Base-by-base conservation (phyloP, 2,329 filamentous ascomycete species). In the Hypoxylon sp. region DNA sequence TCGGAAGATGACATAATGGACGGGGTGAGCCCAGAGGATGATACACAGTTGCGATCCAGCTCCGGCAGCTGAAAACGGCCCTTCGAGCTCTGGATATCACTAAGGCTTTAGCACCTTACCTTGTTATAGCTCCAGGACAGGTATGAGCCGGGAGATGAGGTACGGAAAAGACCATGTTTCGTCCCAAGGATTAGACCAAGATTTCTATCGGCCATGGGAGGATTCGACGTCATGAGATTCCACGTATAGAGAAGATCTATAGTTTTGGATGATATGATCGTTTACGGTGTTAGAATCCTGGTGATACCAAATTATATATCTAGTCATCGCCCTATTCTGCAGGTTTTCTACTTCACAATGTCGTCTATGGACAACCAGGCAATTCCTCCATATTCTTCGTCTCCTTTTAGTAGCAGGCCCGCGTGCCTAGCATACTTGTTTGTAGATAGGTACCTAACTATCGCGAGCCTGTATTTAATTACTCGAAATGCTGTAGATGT, bases 1-100 rank as follows among this genome's bases (percentile, higher is more conserved):
- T 75, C 74, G 12, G 74, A 75, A n/a, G 68, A 72, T 4, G 51
- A 59, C 24, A 28, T 59, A 8, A 32, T 26, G 6, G 52, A 44
- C 7, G 18, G 40, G 20, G 20, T 18, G 40, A 42, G 16, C 3
- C 11, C 24, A 30, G 33, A 46, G 24, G 28, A 33, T 7, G 20
- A 28, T 22, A 16, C 16, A 8, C 6, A 18, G 12, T 42, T 20
- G 6, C 9, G 49, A 28, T 36, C 26, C 7, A 16, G 38, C 9
- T 50, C 45, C 28, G 16, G n/a, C 28, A 20, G 26, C 12, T 53
- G 48, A 16, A 6, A 12, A 32, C 8, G 14, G n/a, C 6, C 30
- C 4, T 12, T 24, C 32, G 3, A 14, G 8, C 7, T 5, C n/a
- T n/a, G n/a, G n/a, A n/a, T n/a, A n/a, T n/a, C n/a, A n/a, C n/a